Conservation (phyloP, 352 stramenopile species). For the Phytophthora vignae region DNA sequence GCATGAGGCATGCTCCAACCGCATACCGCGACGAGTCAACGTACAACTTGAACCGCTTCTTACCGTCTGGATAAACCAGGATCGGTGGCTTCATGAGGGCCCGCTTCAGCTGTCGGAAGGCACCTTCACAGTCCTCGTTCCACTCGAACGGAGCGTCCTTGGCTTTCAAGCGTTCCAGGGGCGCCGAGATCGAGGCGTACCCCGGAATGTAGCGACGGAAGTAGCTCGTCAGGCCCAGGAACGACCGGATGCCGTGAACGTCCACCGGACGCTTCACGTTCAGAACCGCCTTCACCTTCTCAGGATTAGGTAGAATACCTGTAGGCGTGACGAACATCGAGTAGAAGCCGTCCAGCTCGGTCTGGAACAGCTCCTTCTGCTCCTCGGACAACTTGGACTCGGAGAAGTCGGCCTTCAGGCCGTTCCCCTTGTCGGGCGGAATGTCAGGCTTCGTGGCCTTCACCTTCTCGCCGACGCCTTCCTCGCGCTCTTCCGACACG, state of each 20-base stretch:
- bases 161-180: constrained; percentile 6
- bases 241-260: not conserved
- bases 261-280: not conserved
- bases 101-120: constrained; percentile 10
- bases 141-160: constrained; percentile 1
- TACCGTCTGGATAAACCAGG: constrained; percentile 3
- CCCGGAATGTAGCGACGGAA: constrained; percentile 9
- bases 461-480: not conserved
- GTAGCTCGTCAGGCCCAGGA: constrained; percentile 3
- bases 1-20: not conserved
- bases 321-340: not conserved
- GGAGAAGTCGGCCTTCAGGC: not conserved
- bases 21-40: constrained; percentile 7
- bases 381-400: not conserved
- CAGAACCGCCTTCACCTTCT: constrained; percentile 13
- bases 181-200: constrained; percentile 1
- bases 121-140: constrained; percentile 4
- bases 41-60: constrained; percentile 6
- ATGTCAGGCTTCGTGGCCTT: not conserved
- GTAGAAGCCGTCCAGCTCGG: not conserved
- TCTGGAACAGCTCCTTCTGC: not conserved
- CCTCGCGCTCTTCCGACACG: not conserved
- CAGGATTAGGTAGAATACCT: constrained; percentile 1
- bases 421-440: not conserved
- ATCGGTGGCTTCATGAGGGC: constrained; percentile 3